Conservation (phyloP, 352 stramenopile genomes). For the Pythium aquatile region DNA sequence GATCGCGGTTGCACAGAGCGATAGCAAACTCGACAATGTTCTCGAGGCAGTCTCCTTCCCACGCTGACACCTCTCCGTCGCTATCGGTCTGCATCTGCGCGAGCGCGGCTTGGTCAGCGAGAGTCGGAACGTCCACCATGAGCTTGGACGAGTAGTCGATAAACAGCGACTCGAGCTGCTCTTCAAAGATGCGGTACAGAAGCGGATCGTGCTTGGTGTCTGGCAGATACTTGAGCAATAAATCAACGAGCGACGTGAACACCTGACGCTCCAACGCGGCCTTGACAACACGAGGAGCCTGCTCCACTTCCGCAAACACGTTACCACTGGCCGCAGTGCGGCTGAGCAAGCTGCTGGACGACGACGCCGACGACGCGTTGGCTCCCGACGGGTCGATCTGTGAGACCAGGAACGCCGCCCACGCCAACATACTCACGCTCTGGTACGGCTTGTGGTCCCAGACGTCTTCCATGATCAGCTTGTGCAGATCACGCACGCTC, state of each 20-base stretch:
- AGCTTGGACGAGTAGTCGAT: slow-evolving; percentile 72
- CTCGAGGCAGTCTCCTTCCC: slow-evolving; percentile 75
- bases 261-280: slow-evolving; percentile 62
- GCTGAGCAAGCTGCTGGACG: slow-evolving; percentile 17
- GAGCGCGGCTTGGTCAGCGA: slow-evolving; percentile 64
- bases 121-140: slow-evolving; percentile 76
- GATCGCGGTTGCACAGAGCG: slow-evolving; percentile 53
- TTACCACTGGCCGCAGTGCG: slow-evolving; percentile 30
- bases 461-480: slow-evolving; percentile 54
- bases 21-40: slow-evolving; percentile 77
- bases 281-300: slow-evolving; percentile 54
- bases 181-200: slow-evolving; percentile 69
- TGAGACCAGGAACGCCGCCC: slow-evolving; percentile 58
- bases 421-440: slow-evolving; percentile 74
- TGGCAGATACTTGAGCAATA: slow-evolving; percentile 74
- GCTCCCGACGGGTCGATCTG: slow-evolving; percentile 23
- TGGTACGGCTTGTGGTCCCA: slow-evolving; percentile 74
- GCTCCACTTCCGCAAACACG: slow-evolving; percentile 59
- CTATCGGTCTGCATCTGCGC: slow-evolving; percentile 68
- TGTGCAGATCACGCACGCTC: slow-evolving; percentile 60
- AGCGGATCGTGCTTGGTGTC: slow-evolving; percentile 71
- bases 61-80: slow-evolving; percentile 48
- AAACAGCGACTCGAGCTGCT: slow-evolving; percentile 67
- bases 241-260: slow-evolving; percentile 67
- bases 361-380: slow-evolving; percentile 31